Base-by-base conservation (phyloP, 2,329 filamentous ascomycete species). In the Colletotrichum spaethianum region DNA sequence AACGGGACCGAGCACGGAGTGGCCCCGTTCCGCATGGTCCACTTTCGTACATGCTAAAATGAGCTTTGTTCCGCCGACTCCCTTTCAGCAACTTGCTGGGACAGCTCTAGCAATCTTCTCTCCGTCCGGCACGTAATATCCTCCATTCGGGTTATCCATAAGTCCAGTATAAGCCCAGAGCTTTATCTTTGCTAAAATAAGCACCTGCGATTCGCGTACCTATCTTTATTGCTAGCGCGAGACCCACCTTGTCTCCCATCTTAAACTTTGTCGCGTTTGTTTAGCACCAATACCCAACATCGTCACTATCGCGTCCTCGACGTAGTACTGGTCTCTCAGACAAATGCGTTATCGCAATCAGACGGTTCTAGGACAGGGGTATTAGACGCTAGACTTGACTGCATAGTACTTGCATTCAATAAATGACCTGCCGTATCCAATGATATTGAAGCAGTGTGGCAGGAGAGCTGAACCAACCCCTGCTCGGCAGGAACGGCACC, bases 391-490 rank as follows among this genome's bases (percentile, higher is more conserved):
- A 69, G 57, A 16, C 28, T 38, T 36, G 12, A 56, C 53, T 20
- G 53, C 12, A 4, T 26, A 40, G 12, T 48, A 14, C 50, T 7
- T 57, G 23, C 44, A 69, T 72, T 59, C 69, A 69, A 72, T 60
- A 48, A 56, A 42, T 67, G 31, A 16, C 48, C 52, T 55, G n/a
- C 62, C n/a, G 33, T 50, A 48, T 38, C 68, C 68, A 71, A 63
- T 60, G n/a, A 33, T 33, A n/a, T 26, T 33, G 42, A 59, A 53
- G 36, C 18, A 31, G 31, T 63, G 59, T 69, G 65, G 38, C 52
- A 46, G 42, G 20, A 28, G 33, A 69, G 59, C 65, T 72, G 57
- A 72, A 42, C 26, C 31, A 53, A 46, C 36, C 59, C 53, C 52
- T 69, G 59, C 65, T 69, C 57, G 26, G 57, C 9, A 60, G 9